Evolutionary conservation across 2,329 filamentous ascomycete genomes (phyloP).

Genomic region (Sporothrix mexicana): DNA sequence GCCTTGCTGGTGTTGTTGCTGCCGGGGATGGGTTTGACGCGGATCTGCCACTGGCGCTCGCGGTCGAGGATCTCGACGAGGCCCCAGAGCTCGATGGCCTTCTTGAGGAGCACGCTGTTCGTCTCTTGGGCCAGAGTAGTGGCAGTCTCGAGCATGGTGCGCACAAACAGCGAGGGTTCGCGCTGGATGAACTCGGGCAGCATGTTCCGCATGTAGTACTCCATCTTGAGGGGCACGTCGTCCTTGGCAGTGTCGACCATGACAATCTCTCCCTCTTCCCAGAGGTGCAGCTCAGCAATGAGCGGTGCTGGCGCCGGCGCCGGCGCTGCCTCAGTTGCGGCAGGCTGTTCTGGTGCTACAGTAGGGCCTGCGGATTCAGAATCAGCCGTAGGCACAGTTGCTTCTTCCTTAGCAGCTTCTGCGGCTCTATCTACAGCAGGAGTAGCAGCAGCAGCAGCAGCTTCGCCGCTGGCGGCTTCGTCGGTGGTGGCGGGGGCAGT

Average conservation of each 20-base stretch:
- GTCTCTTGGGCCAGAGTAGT: constrained; percentile 54
- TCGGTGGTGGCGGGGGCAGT: too few species aligned
- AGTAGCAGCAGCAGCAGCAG: background rate
- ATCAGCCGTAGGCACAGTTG: background rate
- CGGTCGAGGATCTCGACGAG: constrained; percentile 69
- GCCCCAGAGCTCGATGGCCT: constrained; percentile 68
- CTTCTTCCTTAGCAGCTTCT: background rate
- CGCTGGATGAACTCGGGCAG: constrained; percentile 63
- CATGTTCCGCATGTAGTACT: constrained; percentile 65
- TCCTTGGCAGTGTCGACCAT: constrained; percentile 68
- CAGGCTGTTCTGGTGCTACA: background rate
- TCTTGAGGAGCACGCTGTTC: constrained; percentile 60
- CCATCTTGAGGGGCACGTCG: constrained; percentile 64
- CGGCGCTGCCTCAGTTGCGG: background rate
- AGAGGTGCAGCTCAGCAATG: constrained; percentile 40
- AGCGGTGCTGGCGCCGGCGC: constrained; percentile 44
- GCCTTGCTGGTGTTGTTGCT: background rate
- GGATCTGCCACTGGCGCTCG: constrained; percentile 66
- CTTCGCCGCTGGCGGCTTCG: background rate
- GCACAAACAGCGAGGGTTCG: constrained; percentile 66
- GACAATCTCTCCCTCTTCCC: constrained; percentile 46
- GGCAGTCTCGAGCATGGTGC: constrained; percentile 61
- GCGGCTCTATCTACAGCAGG: background rate
- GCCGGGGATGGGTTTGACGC: constrained; percentile 50
- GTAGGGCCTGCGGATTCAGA: constrained; percentile 13